phyloP scores from a whole-genome alignment of 1,139 yeast species.

The Sugiyamaella grinbergsii region DNA sequence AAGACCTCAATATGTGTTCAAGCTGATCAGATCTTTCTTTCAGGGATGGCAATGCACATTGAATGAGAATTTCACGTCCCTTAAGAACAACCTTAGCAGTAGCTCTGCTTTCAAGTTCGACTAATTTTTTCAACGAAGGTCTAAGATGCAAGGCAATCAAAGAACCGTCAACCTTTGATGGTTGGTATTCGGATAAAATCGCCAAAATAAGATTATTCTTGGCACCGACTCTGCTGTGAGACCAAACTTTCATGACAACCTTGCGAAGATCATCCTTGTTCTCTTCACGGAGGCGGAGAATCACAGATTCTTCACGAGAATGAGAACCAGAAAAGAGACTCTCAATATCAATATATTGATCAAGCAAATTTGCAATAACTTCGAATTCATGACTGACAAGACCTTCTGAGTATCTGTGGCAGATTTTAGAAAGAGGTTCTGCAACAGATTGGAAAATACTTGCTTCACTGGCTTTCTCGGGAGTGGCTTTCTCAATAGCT shows the following conservation, averaged over 20 bases:
- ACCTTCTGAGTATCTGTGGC: slow-evolving; percentile 72
- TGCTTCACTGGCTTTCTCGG: slow-evolving; percentile 50
- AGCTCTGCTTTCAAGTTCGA: slow-evolving; percentile 83
- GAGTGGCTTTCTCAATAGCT: slow-evolving; percentile 57
- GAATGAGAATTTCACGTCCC: slow-evolving; percentile 94
- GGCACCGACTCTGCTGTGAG: slow-evolving; percentile 92
- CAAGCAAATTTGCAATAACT: slow-evolving; percentile 68
- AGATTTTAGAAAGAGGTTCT: slow-evolving; percentile 73
- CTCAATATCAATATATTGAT: slow-evolving; percentile 77
- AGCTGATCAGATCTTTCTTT: slow-evolving; percentile 96
- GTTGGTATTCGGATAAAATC: slow-evolving; percentile 71
- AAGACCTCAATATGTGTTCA: slow-evolving; percentile 89
- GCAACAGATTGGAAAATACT: slow-evolving; percentile 56
- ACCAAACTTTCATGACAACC: slow-evolving; percentile 72
- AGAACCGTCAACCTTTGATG: slow-evolving; percentile 59
- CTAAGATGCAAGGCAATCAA: slow-evolving; percentile 70
- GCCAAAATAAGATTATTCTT: slow-evolving; percentile 89
- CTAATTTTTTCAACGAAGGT: slow-evolving; percentile 71
- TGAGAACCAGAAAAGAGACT: slow-evolving; percentile 72
- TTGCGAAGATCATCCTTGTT: slow-evolving; percentile 71
- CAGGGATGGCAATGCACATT: slow-evolving; percentile 93
- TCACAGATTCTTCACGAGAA: slow-evolving; percentile 76
- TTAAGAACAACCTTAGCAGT: slow-evolving; percentile 94
- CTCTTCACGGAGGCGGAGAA: slow-evolving; percentile 83
- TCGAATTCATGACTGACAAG: slow-evolving; percentile 79